Evolutionary conservation across 108 stramenopile genomes (phyloP).

Genomic region (Asterionellopsis glacialis): DNA sequence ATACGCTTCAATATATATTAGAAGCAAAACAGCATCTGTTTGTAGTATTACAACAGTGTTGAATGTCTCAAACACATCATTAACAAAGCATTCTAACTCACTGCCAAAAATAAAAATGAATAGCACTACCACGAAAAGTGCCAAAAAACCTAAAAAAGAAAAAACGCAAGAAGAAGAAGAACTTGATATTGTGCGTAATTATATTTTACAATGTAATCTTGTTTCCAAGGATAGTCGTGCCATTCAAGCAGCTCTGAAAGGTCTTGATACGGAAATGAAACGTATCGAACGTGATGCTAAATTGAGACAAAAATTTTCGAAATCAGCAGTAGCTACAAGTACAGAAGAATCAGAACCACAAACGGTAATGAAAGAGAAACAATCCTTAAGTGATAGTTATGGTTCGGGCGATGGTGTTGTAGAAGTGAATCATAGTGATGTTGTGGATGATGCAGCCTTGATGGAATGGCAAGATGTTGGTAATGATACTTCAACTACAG

Average conservation of each 20-base stretch:
- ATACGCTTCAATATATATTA: too few relatives aligned
- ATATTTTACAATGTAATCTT: not conserved
- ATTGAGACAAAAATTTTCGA: slow-evolving; percentile 43
- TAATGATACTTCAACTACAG: too few relatives aligned
- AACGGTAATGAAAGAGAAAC: not conserved
- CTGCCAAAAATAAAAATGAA: too few relatives aligned
- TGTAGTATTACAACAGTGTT: too few relatives aligned
- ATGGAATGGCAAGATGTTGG: slow-evolving; percentile 12
- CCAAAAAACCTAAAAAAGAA: not conserved
- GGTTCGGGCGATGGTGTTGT: not conserved
- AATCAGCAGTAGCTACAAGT: not conserved
- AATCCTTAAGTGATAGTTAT: not conserved
- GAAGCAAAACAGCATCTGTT: too few relatives aligned
- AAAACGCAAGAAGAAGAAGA: not conserved
- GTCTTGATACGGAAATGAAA: slow-evolving; percentile 51
- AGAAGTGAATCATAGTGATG: not conserved
- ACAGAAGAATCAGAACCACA: not conserved
- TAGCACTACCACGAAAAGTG: not conserved
- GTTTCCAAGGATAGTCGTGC: slow-evolving; percentile 37
- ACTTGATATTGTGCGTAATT: not conserved
- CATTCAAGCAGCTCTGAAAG: slow-evolving; percentile 53
- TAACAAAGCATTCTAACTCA: too few relatives aligned
- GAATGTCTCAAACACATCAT: too few relatives aligned
- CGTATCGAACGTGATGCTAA: slow-evolving; percentile 60
- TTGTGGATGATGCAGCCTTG: not conserved